Conservation (phyloP, 2,329 filamentous ascomycete species). For the Diatrype stigma region DNA sequence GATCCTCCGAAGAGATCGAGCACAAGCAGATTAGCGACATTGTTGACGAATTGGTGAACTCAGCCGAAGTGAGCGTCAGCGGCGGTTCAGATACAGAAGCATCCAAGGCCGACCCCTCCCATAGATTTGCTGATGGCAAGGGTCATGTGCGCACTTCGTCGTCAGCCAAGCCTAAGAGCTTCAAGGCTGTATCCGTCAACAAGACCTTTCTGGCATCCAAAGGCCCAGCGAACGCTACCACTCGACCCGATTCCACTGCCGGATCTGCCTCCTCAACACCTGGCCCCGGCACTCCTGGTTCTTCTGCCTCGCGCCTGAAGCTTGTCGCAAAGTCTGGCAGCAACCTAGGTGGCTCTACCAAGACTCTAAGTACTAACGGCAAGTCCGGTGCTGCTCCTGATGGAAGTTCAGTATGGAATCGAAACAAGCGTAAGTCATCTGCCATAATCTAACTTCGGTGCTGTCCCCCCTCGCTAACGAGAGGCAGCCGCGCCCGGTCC, state of each 20-base stretch:
- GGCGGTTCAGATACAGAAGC: slow-evolving; percentile 75
- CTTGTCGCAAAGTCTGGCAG: slow-evolving; percentile 72
- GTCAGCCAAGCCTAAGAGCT: slow-evolving; percentile 65
- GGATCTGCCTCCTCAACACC: slow-evolving; percentile 41
- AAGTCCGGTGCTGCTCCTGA: slow-evolving; percentile 62
- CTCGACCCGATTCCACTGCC: slow-evolving; percentile 46
- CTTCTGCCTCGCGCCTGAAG: slow-evolving; percentile 60
- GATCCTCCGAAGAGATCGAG: slow-evolving; percentile 49
- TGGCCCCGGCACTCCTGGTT: slow-evolving; percentile 37
- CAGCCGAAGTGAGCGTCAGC: slow-evolving; percentile 64
- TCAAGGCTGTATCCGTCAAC: slow-evolving; percentile 83
- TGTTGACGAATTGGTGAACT: slow-evolving; percentile 56
- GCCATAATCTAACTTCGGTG: slow-evolving; percentile 4
- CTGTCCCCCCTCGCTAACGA: slow-evolving; percentile 18
- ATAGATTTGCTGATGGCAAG: slow-evolving; percentile 53
- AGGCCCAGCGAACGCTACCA: slow-evolving; percentile 38
- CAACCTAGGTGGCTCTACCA: slow-evolving; percentile 50
- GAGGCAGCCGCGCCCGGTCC: slow-evolving; percentile 53
- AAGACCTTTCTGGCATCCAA: slow-evolving; percentile 80
- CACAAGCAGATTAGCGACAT: slow-evolving; percentile 54
- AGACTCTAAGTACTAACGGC: slow-evolving; percentile 48
- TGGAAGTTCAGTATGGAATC: slow-evolving; percentile 78
- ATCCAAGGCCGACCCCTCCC: slow-evolving; percentile 50
- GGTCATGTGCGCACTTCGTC: slow-evolving; percentile 56
- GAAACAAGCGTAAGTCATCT: slow-evolving; percentile 66